Percentiles rank a stretch among this genome's conserved stretches.
Conservation (phyloP, 2,329 filamentous ascomycete genomes). For the Pseudogymnoascus sp. region DNA sequence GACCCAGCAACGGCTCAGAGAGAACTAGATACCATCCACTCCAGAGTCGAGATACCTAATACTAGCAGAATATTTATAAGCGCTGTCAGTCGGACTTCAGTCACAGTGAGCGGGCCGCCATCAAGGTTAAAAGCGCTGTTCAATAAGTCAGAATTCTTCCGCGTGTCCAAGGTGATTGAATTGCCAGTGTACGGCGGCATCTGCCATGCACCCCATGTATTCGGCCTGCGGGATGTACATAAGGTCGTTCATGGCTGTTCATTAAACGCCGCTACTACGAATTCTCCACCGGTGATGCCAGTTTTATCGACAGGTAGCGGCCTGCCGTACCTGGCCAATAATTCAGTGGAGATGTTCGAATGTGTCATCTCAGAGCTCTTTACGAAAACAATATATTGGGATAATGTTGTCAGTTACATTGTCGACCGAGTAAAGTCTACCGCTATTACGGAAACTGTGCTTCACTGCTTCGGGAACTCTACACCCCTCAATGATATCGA, state of each 20-base stretch:
- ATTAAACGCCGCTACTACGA: background rate
- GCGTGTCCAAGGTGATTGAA: background rate
- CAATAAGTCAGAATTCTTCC: background rate
- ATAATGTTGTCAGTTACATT: constrained; percentile 4
- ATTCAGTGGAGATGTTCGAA: background rate
- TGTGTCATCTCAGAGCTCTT: background rate
- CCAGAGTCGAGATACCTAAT: background rate
- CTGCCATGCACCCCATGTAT: background rate
- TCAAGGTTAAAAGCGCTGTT: background rate
- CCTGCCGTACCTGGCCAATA: background rate
- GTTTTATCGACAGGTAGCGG: constrained; percentile 1
- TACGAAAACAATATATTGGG: background rate
- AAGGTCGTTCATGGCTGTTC: background rate
- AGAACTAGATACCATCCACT: background rate
- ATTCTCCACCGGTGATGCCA: background rate
- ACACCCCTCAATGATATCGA: background rate
- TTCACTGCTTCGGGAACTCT: background rate
- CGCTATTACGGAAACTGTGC: background rate
- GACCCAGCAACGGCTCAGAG: background rate
- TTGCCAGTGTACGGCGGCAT: background rate
- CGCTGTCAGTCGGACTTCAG: background rate
- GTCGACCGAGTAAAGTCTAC: background rate
- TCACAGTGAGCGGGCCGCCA: background rate
- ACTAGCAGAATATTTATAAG: background rate
- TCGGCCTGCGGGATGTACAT: background rate